Conservation (phyloP, 768 basidiomycete genomes). For the Termitomyces sp. region DNA sequence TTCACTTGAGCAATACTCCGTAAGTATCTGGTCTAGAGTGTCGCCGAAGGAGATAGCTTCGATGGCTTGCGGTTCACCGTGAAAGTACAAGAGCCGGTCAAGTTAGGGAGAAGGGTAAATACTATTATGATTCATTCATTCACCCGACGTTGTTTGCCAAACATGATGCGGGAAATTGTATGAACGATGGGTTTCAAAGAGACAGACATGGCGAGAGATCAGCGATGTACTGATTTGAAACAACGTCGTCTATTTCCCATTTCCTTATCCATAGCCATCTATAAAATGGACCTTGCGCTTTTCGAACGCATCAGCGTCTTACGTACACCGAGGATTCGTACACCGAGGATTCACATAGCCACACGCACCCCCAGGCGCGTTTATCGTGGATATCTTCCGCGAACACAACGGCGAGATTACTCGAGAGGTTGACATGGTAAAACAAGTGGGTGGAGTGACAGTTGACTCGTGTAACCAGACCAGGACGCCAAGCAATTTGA, state of each 20-base stretch:
- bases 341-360: neutral
- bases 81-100: neutral
- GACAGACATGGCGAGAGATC: neutral
- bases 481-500: neutral
- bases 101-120: neutral
- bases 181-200: neutral
- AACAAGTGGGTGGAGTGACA: neutral
- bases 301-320: neutral
- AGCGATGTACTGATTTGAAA: neutral
- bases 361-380: neutral
- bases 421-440: neutral
- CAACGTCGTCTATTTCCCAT: neutral
- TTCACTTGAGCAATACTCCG: neutral
- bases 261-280: neutral
- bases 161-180: neutral
- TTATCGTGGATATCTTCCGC: neutral
- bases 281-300: neutral
- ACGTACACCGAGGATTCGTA: neutral
- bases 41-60: neutral
- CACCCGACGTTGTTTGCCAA: neutral
- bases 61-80: neutral
- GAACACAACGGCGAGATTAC: neutral
- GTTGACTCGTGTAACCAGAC: neutral
- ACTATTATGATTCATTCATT: neutral
- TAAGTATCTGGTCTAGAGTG: neutral